phyloP scores from a whole-genome alignment of 2,329 filamentous ascomycete species.

The Trichoderma semiorbis region DNA sequence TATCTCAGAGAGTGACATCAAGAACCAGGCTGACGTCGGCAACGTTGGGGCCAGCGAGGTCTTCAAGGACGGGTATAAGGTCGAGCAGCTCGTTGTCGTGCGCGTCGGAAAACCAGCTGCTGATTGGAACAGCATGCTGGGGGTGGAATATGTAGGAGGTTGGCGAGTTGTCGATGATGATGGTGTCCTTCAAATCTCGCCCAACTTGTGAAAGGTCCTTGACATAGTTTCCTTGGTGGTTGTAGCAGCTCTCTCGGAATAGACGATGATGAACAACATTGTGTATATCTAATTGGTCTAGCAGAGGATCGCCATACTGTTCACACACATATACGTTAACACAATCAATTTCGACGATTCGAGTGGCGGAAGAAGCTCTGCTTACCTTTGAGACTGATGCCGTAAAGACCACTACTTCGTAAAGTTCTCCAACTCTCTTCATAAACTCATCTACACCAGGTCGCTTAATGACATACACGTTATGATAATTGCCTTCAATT shows the following conservation, averaged over 20 bases:
- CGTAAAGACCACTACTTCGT: slow-evolving; percentile 98
- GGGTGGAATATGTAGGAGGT: slow-evolving; percentile 99
- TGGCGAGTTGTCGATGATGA: slow-evolving; percentile 99
- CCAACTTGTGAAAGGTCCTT: slow-evolving; percentile 98
- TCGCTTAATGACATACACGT: slow-evolving; percentile 98
- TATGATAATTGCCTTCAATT: slow-evolving; percentile 98
- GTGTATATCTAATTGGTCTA: slow-evolving; percentile 97
- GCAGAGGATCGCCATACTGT: slow-evolving; percentile 89
- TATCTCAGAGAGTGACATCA: slow-evolving; percentile 72
- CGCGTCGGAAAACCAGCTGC: slow-evolving; percentile 99
- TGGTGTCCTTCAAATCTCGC: slow-evolving; percentile 91
- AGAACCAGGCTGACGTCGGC: slow-evolving; percentile 96
- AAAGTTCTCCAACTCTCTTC: slow-evolving; percentile 95
- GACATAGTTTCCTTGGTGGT: slow-evolving; percentile 98
- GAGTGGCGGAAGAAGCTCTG: not conserved
- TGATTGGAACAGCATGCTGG: slow-evolving; percentile 97
- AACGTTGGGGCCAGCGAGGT: slow-evolving; percentile 83
- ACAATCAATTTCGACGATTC: not conserved
- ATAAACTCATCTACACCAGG: slow-evolving; percentile 99
- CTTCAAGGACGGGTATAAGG: slow-evolving; percentile 95
- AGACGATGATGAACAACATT: slow-evolving; percentile 92
- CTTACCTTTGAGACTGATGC: slow-evolving; percentile 93
- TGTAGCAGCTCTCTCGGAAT: slow-evolving; percentile 98
- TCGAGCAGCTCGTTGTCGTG: slow-evolving; percentile 98
- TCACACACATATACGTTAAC: not conserved